Conservation (phyloP, 768 basidiomycete genomes). For the Russula earlei region DNA sequence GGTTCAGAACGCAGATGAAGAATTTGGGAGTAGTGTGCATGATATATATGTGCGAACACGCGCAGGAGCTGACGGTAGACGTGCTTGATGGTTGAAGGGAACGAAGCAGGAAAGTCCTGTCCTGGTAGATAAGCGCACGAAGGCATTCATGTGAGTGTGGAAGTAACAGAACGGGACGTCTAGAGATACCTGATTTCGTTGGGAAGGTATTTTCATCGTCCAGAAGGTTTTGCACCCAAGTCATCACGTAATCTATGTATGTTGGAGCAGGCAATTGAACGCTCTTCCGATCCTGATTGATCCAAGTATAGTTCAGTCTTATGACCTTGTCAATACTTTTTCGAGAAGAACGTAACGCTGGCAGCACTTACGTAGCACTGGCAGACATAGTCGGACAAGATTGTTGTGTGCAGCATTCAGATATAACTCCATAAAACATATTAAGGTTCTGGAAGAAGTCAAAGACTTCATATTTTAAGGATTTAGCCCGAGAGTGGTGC, state of each 20-base stretch:
- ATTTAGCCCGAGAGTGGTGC: neutral
- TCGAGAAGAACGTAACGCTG: neutral
- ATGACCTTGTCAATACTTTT: neutral
- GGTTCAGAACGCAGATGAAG: slow-evolving; percentile 90
- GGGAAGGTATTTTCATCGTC: slow-evolving; percentile 95
- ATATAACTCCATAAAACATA: slow-evolving; percentile 89
- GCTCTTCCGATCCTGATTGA: slow-evolving; percentile 82
- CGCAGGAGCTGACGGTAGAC: slow-evolving; percentile 95
- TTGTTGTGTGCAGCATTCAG: slow-evolving; percentile 86
- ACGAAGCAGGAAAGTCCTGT: slow-evolving; percentile 76
- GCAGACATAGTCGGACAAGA: slow-evolving; percentile 90
- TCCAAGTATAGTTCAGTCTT: slow-evolving; percentile 92
- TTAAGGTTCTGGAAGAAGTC: slow-evolving; percentile 98
- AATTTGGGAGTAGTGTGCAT: slow-evolving; percentile 86
- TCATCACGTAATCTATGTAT: slow-evolving; percentile 97
- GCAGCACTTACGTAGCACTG: slow-evolving; percentile 58
- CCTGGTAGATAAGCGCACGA: slow-evolving; percentile 36
- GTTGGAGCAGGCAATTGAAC: slow-evolving; percentile 86
- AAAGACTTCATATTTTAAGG: slow-evolving; percentile 49
- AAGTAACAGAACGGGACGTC: neutral
- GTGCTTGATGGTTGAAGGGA: slow-evolving; percentile 85
- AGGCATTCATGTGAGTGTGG: neutral
- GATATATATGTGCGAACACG: slow-evolving; percentile 95
- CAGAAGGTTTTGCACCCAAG: slow-evolving; percentile 87
- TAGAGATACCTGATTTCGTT: slow-evolving; percentile 75